Percentiles rank a stretch among this genome's conserved stretches.
Evolutionary conservation across 345 rosid genomes (phyloP).

Genomic region (Euclidium syriacum): DNA sequence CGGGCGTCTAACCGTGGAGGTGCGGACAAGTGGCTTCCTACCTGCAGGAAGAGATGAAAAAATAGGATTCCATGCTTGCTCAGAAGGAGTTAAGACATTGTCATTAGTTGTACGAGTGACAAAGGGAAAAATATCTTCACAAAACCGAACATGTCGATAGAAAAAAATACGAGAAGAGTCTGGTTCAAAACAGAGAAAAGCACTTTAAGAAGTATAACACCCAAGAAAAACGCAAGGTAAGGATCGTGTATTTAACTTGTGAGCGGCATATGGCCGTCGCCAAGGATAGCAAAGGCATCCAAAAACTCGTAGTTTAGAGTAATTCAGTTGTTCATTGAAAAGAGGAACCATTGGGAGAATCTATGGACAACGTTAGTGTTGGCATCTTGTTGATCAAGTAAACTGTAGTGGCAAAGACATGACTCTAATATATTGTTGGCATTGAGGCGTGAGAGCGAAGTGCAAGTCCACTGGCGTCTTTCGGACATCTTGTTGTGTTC

Average conservation of each 20-base stretch:
- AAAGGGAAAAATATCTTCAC: background rate
- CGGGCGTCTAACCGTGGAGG: no score
- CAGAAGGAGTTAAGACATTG: no score
- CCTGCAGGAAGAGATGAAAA: no score
- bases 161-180: fast-evolving
- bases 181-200: background rate
- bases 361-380: background rate
- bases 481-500: background rate
- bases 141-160: background rate
- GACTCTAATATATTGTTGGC: background rate
- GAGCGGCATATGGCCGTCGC: background rate
- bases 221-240: background rate
- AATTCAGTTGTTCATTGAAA: background rate
- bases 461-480: background rate
- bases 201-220: background rate
- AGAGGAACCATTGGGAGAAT: background rate
- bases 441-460: background rate
- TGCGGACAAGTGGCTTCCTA: no score
- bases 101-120: no score
- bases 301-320: background rate
- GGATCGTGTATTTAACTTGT: background rate
- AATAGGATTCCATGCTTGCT: no score
- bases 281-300: background rate
- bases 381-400: background rate
- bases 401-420: background rate